Percentiles rank a stretch among this genome's conserved stretches.
phyloP scores from a whole-genome alignment of 352 stramenopile genomes.

The Aphanomyces euteiches region DNA sequence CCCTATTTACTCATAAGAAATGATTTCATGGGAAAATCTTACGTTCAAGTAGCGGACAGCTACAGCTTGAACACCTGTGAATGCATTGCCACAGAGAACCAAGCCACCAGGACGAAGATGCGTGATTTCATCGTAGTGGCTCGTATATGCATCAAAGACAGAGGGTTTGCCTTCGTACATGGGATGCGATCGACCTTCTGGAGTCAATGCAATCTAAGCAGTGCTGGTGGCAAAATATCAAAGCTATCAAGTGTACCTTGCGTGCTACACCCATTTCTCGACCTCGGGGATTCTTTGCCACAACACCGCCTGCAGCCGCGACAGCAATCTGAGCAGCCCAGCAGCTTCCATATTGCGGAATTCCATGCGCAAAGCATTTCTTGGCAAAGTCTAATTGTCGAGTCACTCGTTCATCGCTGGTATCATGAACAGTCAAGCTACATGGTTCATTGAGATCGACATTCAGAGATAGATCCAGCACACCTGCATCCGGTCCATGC shows the following conservation, averaged over 20 bases:
- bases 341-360: slow-evolving; percentile 69
- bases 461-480: not conserved
- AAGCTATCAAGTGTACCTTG: slow-evolving; percentile 35
- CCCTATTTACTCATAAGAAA: slow-evolving; percentile 34
- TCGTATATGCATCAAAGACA: slow-evolving; percentile 79
- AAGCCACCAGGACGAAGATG: slow-evolving; percentile 63
- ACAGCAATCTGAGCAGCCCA: slow-evolving; percentile 80
- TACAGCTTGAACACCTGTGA: slow-evolving; percentile 68
- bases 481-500: slow-evolving; percentile 68
- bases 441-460: not conserved
- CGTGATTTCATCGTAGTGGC: slow-evolving; percentile 79
- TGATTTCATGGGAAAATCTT: slow-evolving; percentile 8
- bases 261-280: slow-evolving; percentile 72
- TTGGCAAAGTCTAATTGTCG: slow-evolving; percentile 73
- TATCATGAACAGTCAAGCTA: slow-evolving; percentile 60
- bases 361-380: slow-evolving; percentile 59
- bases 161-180: slow-evolving; percentile 79
- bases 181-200: slow-evolving; percentile 65
- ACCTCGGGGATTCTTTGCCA: slow-evolving; percentile 57
- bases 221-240: not conserved
- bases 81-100: slow-evolving; percentile 55
- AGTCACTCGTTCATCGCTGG: slow-evolving; percentile 50
- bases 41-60: slow-evolving; percentile 66
- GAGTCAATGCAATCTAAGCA: slow-evolving; percentile 52
- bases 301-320: slow-evolving; percentile 54